Percentiles rank a stretch among this genome's conserved stretches.
Evolutionary conservation across 202 grass and related monocot species (phyloP).

Genomic region (Elaeis oleifera): DNA sequence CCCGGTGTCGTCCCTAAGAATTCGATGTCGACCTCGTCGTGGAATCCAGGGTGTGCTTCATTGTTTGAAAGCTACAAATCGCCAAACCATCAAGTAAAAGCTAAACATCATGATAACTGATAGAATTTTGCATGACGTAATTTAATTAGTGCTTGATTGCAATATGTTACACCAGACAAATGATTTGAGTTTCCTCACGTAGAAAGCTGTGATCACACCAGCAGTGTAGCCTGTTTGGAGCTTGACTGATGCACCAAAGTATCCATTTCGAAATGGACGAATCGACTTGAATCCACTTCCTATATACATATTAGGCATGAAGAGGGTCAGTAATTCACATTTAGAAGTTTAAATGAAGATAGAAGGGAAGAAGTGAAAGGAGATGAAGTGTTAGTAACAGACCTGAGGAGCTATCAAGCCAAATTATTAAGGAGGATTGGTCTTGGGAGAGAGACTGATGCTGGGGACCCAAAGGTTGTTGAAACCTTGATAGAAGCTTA

Average conservation of each 20-base stretch:
- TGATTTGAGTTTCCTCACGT: slow-evolving; percentile 31
- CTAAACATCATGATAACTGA: no score
- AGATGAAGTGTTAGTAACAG: not conserved
- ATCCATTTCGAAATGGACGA: slow-evolving; percentile 60
- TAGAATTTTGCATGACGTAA: no score
- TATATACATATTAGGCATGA: slow-evolving; percentile 1
- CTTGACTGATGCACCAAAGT: slow-evolving; percentile 83
- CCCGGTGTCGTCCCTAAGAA: slow-evolving; percentile 69
- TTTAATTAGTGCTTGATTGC: no score
- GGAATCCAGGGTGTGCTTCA: slow-evolving; percentile 48
- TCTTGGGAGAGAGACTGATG: slow-evolving; percentile 78
- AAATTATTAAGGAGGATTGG: slow-evolving; percentile 61
- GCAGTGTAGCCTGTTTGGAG: slow-evolving; percentile 80
- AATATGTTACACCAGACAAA: no score
- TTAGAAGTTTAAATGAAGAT: not conserved
- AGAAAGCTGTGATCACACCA: slow-evolving; percentile 77
- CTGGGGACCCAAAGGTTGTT: slow-evolving; percentile 66
- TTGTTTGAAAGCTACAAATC: slow-evolving; percentile 53
- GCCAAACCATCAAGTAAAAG: not conserved
- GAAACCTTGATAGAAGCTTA: slow-evolving; percentile 57
- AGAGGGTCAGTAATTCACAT: no score
- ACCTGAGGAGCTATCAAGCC: slow-evolving; percentile 81
- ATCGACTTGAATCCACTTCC: slow-evolving; percentile 93
- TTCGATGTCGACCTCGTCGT: slow-evolving; percentile 85
- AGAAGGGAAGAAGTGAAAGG: not conserved